These are phyloP conservation scores for Citrus sinensis DNA, from an alignment of 345 rosid species.

Conservation along the genomic window DVS_A1.0 CM039166.1:10609501-10610000, in stretches of 20 bases:
- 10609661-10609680: conserved; percentile 73
- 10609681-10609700: conserved; percentile 87
- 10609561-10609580: conserved; percentile 92
- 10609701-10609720: conserved; percentile 62
- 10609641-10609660: conserved; percentile 93
- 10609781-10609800: conserved; percentile 59
- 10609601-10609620: conserved; percentile 86
- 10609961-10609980: conserved; percentile 48
- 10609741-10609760: conserved; percentile 58
- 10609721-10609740: conserved; percentile 68
- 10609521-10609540: conserved; percentile 82
- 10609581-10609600: conserved; percentile 68
- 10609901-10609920: conserved; percentile 83
- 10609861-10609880: conserved; percentile 90
- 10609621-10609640: conserved; percentile 68
- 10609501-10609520: conserved; percentile 84
- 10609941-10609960: conserved; percentile 70
- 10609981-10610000: conserved; percentile 89
- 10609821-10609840: conserved; percentile 59
- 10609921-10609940: conserved; percentile 94
- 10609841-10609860: conserved; percentile 84
- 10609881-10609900: conserved; percentile 87
- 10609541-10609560: conserved; percentile 81
- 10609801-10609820: conserved; percentile 73
- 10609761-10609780: conserved; percentile 63